Conservation (phyloP, 1,284 basidiomycete species). For the Trametes polyzona region DNA sequence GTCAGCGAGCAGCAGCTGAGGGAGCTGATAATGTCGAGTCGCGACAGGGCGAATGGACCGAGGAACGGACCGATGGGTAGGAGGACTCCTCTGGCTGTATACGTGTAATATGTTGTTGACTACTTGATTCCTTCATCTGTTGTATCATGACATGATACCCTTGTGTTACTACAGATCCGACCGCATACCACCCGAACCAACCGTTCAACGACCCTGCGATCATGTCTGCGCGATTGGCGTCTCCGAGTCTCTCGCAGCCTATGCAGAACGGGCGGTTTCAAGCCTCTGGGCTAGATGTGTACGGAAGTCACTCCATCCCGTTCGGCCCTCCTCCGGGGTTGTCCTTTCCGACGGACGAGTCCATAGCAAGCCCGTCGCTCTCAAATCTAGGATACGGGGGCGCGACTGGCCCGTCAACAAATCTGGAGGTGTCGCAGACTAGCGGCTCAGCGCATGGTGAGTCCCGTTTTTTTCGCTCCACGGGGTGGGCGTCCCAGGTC, state of each 20-base stretch:
- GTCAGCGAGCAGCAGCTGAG: constrained; percentile 75
- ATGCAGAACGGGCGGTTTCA: constrained; percentile 32
- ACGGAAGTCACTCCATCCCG: constrained; percentile 36
- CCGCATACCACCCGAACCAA: constrained; percentile 41
- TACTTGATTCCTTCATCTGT: constrained; percentile 19
- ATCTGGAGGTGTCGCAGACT: constrained; percentile 36
- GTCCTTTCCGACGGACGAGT: constrained; percentile 44
- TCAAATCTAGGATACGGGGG: constrained; percentile 27
- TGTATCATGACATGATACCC: constrained; percentile 26
- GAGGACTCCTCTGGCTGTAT: constrained; percentile 48
- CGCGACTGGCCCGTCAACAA: constrained; percentile 29
- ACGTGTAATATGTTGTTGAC: constrained; percentile 47
- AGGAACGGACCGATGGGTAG: constrained; percentile 50
- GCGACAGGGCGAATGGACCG: constrained; percentile 49
- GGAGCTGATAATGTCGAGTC: constrained; percentile 72
- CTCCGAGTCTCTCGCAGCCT: constrained; percentile 37
- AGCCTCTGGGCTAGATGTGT: constrained; percentile 27
- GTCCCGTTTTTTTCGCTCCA: constrained; percentile 49
- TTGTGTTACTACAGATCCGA: constrained; percentile 33
- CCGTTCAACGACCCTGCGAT: constrained; percentile 80
- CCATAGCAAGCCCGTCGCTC: constrained; percentile 33
- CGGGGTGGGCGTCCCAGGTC: constrained; percentile 75
- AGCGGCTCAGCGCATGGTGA: constrained; percentile 64
- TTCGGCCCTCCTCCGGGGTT: constrained; percentile 72
- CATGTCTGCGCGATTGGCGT: constrained; percentile 73